Evolutionary conservation across 257 asterid species (phyloP), one percentile per base, ranked within the genome.

Genomic region (Cordia subcordata): DNA sequence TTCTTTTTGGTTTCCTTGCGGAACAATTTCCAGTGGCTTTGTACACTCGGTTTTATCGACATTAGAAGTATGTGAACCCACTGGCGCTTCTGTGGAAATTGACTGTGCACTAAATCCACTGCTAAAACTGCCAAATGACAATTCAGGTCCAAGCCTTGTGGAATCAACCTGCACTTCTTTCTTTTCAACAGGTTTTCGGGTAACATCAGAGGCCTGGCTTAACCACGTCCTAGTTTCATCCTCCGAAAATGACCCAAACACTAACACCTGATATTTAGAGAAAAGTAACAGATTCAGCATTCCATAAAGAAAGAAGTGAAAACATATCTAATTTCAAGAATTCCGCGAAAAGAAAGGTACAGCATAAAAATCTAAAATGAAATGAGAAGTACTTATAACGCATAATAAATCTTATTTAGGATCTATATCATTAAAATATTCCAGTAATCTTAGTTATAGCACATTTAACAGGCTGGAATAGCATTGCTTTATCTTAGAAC

Each of bases 231-330:
- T 78, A 58, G 90, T 78, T 82, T 91, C 98, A 55, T 84, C 90
- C 83, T 82, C 95, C 4, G 87, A 75, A 79, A 92, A 92, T 55
- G 99, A 92, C 65, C 99, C 99, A 75, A 92, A 92, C 61, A 92
- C 57, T 19, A 92, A 55, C 68, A 84, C 79, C 99, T 92, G 59
- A 27, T 27, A 27, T 27, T 27, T 6, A 27, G 35, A 27, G 35
- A 27, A 27, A 27, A 3, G 35, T 6, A 27, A 27, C n/a, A 27
- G 6, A 1, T 27, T 27, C 35, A 27, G 35, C 35, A 27, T 27
- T 27, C 3, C 3, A 6, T 3, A 6, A 6, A 6, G 6, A 27
- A 27, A 27, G 35, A 27, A 27, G 35, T 27, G 35, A 27, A 6
- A 27, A 27, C 3, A 27, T 6, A 27, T 6, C 3, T 27, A 27